Evolutionary conservation across 352 stramenopile genomes (phyloP), one percentile per base, ranked within the genome.

Genomic region (Phytophthora sojae): DNA sequence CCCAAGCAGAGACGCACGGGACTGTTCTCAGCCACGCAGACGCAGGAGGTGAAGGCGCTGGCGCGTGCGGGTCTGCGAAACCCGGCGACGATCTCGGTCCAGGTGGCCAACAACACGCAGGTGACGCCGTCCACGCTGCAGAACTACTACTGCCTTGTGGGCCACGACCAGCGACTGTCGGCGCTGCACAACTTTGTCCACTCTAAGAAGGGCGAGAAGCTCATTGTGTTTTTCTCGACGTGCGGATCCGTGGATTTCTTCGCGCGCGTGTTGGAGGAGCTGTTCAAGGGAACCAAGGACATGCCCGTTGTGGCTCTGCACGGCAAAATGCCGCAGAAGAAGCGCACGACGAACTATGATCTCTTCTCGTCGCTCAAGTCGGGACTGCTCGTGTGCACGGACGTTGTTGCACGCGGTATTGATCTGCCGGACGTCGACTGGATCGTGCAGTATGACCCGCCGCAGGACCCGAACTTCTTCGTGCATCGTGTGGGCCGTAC

Each of bases 181-280:
- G 83, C 90, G 61, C 79, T 99, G 17, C 61, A 97, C 52, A 81
- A 95, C 58, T 99, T 99, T 74, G 78, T 99, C n/a, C 67, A 88
- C 58, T 76, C 82, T 35, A 97, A 98, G 69, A 89, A 83, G 39
- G 57, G 73, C 0, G 69, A 94, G 49, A 99, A 99, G 75, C 70
- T 98, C 2, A 99, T 99, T 52, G 94, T 99, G 4, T 99, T 99
- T 82, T 99, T 99, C 67, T 92, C 98, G 7, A 99, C 98, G 6
- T 99, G 98, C 79, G 97, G 96, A 0, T 95, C 91, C 15, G 98
- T 99, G n/a, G 98, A 99, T 59, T 99, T 98, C 80, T 99, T 99
- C 73, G 89, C 88, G 17, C 78, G 72, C n/a, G 85, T 97, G 32
- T 76, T 99, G 17, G 83, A 98, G 60, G 64, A 93, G 53, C 69